These are phyloP conservation scores for Kodamaea suecica DNA, from an alignment of 1,139 yeast species.

Conservation along the genomic window DNA sequence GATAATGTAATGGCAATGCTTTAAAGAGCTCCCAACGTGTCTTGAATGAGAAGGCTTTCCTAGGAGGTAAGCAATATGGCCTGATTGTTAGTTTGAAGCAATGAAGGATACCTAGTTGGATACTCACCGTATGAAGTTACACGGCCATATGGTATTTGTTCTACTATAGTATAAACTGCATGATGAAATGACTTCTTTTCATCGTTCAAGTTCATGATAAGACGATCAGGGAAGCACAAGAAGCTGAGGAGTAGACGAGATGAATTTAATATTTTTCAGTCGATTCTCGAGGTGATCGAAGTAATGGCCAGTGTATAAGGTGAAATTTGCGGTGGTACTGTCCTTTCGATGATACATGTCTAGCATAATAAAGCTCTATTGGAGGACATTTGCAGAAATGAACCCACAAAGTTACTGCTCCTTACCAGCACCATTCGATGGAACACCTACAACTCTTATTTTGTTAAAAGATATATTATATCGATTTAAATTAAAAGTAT, in stretches of 20 bases:
- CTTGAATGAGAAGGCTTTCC: conserved; percentile 65
- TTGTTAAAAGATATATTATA: background rate
- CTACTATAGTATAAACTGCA: conserved; percentile 57
- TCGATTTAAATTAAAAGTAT: background rate
- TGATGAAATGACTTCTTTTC: conserved; percentile 58
- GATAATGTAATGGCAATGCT: conserved; percentile 33
- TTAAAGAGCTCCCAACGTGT: conserved; percentile 70
- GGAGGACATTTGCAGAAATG: background rate
- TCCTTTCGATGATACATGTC: too few relatives aligned
- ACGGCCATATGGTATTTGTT: conserved; percentile 57
- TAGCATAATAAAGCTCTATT: too few relatives aligned
- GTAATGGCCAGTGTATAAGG: too few relatives aligned
- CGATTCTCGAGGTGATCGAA: too few relatives aligned
- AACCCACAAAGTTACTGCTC: too few relatives aligned
- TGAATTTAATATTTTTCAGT: too few relatives aligned
- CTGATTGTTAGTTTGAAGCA: conserved; percentile 20
- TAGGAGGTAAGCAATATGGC: conserved; percentile 65
- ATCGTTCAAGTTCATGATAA: conserved; percentile 28
- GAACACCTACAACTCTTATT: too few relatives aligned
- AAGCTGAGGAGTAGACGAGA: too few relatives aligned
- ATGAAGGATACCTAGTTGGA: too few relatives aligned
- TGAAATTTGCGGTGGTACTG: too few relatives aligned
- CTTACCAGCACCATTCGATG: too few relatives aligned
- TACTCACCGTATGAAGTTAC: conserved; percentile 63
- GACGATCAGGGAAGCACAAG: too few relatives aligned